Conservation (phyloP, 257 asterid genomes). For the Solanum appendiculatum region DNA sequence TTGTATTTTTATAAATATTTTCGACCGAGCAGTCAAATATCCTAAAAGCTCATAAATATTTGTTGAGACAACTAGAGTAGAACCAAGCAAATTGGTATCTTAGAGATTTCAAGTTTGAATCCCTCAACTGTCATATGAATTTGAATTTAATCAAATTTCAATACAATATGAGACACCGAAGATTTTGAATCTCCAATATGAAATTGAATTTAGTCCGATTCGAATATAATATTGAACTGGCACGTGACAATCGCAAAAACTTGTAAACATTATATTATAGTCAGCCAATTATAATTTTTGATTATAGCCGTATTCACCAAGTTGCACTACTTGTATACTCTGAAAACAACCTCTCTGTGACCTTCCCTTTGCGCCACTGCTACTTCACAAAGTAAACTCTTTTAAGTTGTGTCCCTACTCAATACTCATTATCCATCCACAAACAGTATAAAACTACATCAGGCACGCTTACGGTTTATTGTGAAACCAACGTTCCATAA, state of each 20-base stretch:
- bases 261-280: background rate
- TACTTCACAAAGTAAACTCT: background rate
- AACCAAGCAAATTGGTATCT: too few relatives aligned
- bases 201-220: too few relatives aligned
- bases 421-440: background rate
- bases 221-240: background rate
- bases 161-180: too few relatives aligned
- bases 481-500: background rate
- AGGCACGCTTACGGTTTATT: background rate
- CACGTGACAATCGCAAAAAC: background rate
- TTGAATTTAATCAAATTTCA: too few relatives aligned
- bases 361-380: background rate
- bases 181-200: too few relatives aligned
- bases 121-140: too few relatives aligned
- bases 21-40: too few relatives aligned
- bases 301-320: background rate
- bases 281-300: background rate
- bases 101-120: too few relatives aligned
- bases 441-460: background rate
- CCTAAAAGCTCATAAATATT: too few relatives aligned
- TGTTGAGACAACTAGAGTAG: too few relatives aligned
- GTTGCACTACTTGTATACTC: background rate
- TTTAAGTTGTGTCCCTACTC: background rate
- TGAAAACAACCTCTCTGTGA: background rate
- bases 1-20: too few relatives aligned